Base-by-base conservation (phyloP, 1,139 yeast species). In the Candida buenavistaensis region DNA sequence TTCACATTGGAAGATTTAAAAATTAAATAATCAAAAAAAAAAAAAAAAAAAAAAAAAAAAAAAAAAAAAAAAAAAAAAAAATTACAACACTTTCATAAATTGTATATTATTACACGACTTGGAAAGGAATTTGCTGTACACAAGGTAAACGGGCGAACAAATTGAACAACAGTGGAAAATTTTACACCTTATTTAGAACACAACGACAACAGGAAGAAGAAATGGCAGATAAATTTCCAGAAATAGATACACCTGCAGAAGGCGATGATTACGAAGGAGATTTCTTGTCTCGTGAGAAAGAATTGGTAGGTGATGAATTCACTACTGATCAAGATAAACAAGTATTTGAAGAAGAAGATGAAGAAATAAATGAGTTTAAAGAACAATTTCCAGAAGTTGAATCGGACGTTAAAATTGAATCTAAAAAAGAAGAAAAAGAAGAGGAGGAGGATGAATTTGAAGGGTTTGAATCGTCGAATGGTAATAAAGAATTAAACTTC, bases 171-270 rank as follows among this genome's bases (percentile, higher is more conserved):
- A n/a, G n/a, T n/a, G n/a, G n/a, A n/a, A n/a, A n/a, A n/a, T n/a
- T n/a, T n/a, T n/a, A n/a, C n/a, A n/a, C n/a, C n/a, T n/a, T n/a
- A n/a, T n/a, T n/a, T n/a, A 20, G 22, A 20, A 20, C 9, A 4
- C 3, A 20, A 6, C 6, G 12, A 22, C 24, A 22, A n/a, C 3
- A 22, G n/a, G 13, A 22, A 22, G 6, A 22, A 17, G 32, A 39
- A 41, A 86, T 86, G 95, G 82, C 92, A 49, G 90, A 86, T 51
- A 85, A 85, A 59, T 90, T 83, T 61, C 96, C 96, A 30, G 87
- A 87, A 41, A 73, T 89, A 50, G 90, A 83, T 40, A 72, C 74
- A 33, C 59, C 69, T 37, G 68, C 73, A 32, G 59, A 68, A 38
- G 68, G 58, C 39, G 64, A 29, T 16, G 59, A 57, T 33, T 57